Conservation (phyloP, 2,329 filamentous ascomycete species). For the Verticillium longisporum region DNA sequence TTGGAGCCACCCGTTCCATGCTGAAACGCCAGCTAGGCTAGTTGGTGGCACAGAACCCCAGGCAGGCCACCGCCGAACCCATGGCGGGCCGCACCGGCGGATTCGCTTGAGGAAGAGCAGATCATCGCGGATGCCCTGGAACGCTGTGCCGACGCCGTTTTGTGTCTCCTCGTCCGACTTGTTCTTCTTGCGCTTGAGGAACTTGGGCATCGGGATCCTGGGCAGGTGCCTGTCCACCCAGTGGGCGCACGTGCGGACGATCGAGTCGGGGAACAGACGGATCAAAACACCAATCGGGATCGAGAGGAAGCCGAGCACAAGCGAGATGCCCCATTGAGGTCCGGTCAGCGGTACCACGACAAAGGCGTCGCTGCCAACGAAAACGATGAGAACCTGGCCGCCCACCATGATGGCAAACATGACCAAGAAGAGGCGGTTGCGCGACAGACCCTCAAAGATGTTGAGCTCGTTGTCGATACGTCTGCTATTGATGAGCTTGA, state of each 20-base stretch:
- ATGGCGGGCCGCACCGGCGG: too few species aligned
- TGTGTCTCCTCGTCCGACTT: slow-evolving; percentile 20
- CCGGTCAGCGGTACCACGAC: slow-evolving; percentile 42
- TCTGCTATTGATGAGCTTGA: slow-evolving; percentile 70
- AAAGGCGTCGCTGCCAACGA: slow-evolving; percentile 61
- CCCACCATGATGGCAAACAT: slow-evolving; percentile 66
- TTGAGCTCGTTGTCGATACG: slow-evolving; percentile 71
- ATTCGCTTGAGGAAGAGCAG: slow-evolving; percentile 54
- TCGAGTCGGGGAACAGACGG: slow-evolving; percentile 33
- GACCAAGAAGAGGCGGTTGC: slow-evolving; percentile 63
- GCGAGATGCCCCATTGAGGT: slow-evolving; percentile 61
- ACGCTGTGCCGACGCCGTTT: slow-evolving; percentile 26
- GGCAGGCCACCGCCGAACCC: too few species aligned
- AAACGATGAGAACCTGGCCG: slow-evolving; percentile 66
- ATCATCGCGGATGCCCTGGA: slow-evolving; percentile 54
- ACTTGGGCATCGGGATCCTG: slow-evolving; percentile 5
- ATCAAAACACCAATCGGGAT: slow-evolving; percentile 61
- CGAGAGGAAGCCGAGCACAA: slow-evolving; percentile 59
- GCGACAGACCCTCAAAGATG: slow-evolving; percentile 62
- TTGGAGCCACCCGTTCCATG: slow-evolving; percentile 9
- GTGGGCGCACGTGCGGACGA: slow-evolving; percentile 13
- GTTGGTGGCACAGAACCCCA: too few species aligned
- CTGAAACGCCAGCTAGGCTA: too few species aligned
- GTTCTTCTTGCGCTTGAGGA: slow-evolving; percentile 10
- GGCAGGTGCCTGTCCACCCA: slow-evolving; percentile 10